Evolutionary conservation across 176 grass and related monocot species (phyloP).

Genomic region (Juncus effusus): DNA sequence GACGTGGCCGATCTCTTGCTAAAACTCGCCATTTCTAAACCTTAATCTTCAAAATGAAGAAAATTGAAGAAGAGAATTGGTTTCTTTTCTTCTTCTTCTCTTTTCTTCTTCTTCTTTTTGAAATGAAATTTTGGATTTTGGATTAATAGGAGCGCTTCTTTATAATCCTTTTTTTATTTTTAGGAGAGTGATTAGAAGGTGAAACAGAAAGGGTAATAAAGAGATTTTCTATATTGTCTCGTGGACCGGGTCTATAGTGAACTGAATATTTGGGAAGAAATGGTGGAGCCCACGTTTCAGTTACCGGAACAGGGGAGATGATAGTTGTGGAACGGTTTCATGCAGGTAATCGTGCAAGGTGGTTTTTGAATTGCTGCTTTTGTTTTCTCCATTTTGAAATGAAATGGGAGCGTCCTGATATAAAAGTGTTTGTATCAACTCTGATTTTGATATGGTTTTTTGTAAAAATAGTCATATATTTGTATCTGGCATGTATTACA

Average conservation of each 20-base stretch:
- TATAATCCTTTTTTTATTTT: constrained; percentile 2
- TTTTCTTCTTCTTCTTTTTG: not conserved
- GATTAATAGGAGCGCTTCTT: not conserved
- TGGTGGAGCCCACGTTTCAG: not conserved
- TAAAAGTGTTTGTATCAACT: no score
- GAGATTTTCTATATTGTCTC: not conserved
- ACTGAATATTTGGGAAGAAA: not conserved
- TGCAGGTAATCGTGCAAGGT: not conserved
- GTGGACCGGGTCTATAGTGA: not conserved
- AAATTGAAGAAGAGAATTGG: constrained; percentile 4
- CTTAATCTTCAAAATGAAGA: not conserved
- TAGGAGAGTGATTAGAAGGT: not conserved
- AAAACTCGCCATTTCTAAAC: constrained; percentile 23
- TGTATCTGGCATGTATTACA: no score
- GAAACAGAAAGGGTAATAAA: constrained; percentile 5
- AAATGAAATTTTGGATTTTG: not conserved
- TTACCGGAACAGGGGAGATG: no score
- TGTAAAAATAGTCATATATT: no score
- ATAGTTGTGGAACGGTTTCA: not conserved
- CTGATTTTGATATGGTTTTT: no score
- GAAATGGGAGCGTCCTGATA: constrained; percentile 10
- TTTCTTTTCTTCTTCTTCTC: not conserved
- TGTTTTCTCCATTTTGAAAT: not conserved
- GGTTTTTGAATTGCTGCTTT: constrained; percentile 6
- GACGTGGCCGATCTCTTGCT: constrained; percentile 40